Evolutionary conservation across 306 rosid genomes (phyloP).

Genomic region (Vigna unguiculata): DNA sequence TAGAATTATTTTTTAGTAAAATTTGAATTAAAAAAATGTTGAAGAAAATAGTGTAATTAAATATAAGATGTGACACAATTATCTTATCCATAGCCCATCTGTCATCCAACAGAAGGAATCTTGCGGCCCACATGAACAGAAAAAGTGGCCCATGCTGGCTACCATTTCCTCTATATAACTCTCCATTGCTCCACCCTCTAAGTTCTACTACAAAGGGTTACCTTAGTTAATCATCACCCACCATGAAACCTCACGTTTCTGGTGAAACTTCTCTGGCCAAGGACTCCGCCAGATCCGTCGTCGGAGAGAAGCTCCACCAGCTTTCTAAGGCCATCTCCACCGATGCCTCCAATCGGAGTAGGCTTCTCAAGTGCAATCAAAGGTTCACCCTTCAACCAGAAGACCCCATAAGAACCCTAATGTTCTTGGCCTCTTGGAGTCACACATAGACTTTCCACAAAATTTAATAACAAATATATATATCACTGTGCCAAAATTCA

Average conservation of each 20-base stretch:
- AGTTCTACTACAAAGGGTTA: not conserved
- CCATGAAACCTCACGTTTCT: slow-evolving; percentile 45
- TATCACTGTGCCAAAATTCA: not conserved
- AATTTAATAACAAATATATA: slow-evolving; percentile 22
- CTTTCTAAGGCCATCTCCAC: slow-evolving; percentile 20
- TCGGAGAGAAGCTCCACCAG: slow-evolving; percentile 45
- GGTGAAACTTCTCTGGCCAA: slow-evolving; percentile 35
- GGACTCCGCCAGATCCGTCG: slow-evolving; percentile 33
- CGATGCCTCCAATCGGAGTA: not conserved
- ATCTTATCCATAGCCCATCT: slow-evolving; percentile 1
- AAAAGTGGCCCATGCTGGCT: not conserved
- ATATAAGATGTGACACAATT: slow-evolving; percentile 3
- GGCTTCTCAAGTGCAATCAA: not conserved
- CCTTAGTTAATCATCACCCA: too few species aligned
- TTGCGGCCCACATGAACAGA: not conserved
- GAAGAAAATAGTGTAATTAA: not conserved
- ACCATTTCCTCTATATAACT: slow-evolving; percentile 24
- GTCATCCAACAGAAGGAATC: slow-evolving; percentile 47
- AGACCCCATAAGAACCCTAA: slow-evolving; percentile 47
- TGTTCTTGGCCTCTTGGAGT: slow-evolving; percentile 53
- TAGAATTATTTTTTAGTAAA: too few species aligned
- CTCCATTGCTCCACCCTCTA: not conserved
- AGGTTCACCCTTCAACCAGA: slow-evolving; percentile 28
- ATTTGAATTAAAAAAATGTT: too few species aligned
- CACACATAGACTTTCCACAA: slow-evolving; percentile 38